These are phyloP conservation scores for Phaeotremella skinneri DNA, from an alignment of 768 basidiomycete genomes.

Conservation along the genomic window DNA sequence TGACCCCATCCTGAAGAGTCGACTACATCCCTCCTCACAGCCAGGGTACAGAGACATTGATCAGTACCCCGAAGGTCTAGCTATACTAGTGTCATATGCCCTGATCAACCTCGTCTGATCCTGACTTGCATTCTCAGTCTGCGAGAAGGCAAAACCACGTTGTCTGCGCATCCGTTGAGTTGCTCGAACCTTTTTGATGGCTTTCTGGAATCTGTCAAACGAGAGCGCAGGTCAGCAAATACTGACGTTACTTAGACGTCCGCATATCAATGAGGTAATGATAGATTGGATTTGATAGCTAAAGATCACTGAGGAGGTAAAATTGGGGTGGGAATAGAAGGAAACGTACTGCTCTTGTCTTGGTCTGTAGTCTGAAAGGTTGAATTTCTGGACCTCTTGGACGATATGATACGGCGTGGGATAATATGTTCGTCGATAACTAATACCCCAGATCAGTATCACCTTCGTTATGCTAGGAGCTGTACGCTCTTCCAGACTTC, in stretches of 20 bases:
- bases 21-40: no score
- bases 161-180: constrained; percentile 95
- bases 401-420: constrained; percentile 97
- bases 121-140: constrained; percentile 83
- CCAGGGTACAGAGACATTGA: background rate
- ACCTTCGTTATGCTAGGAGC: no score
- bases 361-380: constrained; percentile 92
- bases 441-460: constrained; percentile 52
- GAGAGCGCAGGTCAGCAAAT: no score
- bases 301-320: background rate
- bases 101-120: constrained; percentile 66
- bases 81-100: constrained; percentile 54
- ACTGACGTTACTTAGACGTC: no score
- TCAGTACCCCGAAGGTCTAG: constrained; percentile 48
- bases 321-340: constrained; percentile 4
- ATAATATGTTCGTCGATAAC: constrained; percentile 84
- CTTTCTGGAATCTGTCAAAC: constrained; percentile 91
- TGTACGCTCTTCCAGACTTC: constrained; percentile 1
- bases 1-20: no score
- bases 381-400: constrained; percentile 98
- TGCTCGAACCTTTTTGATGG: constrained; percentile 99
- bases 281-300: background rate
- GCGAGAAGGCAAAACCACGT: constrained; percentile 96
- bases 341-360: constrained; percentile 81
- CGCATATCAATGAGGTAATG: no score